Conservation (phyloP, 1,139 yeast genomes). For the Suhomyces guaymorum region DNA sequence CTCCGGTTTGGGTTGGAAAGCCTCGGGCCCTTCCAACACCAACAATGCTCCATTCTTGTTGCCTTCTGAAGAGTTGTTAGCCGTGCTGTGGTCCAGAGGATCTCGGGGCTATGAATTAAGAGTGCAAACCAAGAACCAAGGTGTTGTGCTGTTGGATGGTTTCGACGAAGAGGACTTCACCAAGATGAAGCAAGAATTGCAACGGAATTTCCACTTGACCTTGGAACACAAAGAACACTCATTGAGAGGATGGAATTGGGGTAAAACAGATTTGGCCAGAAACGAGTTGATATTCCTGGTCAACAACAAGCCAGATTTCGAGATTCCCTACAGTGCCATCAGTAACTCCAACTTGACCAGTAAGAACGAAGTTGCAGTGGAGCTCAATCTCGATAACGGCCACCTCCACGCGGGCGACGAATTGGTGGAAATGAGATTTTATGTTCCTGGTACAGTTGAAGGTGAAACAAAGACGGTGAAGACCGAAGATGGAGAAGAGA, state of each 20-base stretch:
- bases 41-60: slow-evolving; percentile 75
- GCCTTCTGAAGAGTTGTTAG: slow-evolving; percentile 79
- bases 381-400: slow-evolving; percentile 64
- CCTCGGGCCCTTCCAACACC: slow-evolving; percentile 40
- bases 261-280: slow-evolving; percentile 87
- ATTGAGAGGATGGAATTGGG: slow-evolving; percentile 99
- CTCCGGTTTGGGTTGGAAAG: slow-evolving; percentile 97
- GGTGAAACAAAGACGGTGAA: slow-evolving; percentile 40
- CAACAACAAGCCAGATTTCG: slow-evolving; percentile 88
- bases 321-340: slow-evolving; percentile 78
- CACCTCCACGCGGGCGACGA: slow-evolving; percentile 87
- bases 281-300: slow-evolving; percentile 86
- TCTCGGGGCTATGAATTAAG: slow-evolving; percentile 88
- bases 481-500: slow-evolving; percentile 35
- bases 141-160: slow-evolving; percentile 88
- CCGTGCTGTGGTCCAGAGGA: slow-evolving; percentile 91
- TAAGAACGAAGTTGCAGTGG: slow-evolving; percentile 90
- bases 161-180: slow-evolving; percentile 82
- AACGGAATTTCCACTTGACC: slow-evolving; percentile 67
- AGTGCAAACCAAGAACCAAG: slow-evolving; percentile 84
- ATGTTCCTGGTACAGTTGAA: slow-evolving; percentile 78
- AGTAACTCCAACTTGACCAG: slow-evolving; percentile 91
- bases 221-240: slow-evolving; percentile 89
- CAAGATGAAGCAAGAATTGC: slow-evolving; percentile 79
- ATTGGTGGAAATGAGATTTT: slow-evolving; percentile 89